Percentiles rank a stretch among this genome's conserved stretches.
These are phyloP conservation scores for Elongisporangium senticosum DNA, from an alignment of 352 stramenopile genomes.

Conservation along the genomic window DNA sequence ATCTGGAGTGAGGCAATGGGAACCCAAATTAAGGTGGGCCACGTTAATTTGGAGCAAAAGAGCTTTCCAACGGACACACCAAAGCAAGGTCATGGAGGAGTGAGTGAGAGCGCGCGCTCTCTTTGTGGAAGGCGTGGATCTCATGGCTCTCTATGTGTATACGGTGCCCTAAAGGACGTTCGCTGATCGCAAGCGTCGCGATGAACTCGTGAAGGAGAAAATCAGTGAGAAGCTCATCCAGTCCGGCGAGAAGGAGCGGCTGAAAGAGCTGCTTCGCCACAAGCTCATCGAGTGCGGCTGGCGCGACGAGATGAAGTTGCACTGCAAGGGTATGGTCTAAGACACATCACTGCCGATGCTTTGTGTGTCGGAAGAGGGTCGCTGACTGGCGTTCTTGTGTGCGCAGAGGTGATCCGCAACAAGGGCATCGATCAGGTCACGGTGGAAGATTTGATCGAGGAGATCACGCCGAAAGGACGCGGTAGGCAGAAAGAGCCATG, in stretches of 20 bases:
- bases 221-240: constrained; percentile 88
- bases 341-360: background rate
- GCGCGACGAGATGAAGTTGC: constrained; percentile 88
- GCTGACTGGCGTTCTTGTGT: background rate
- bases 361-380: background rate
- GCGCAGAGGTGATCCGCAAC: constrained; percentile 88
- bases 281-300: constrained; percentile 90
- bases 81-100: constrained; percentile 16
- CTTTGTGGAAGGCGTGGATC: background rate
- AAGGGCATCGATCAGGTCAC: constrained; percentile 94
- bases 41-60: background rate
- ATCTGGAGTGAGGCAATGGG: background rate
- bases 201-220: constrained; percentile 65
- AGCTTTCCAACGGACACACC: constrained; percentile 5
- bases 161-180: constrained; percentile 30
- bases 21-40: background rate
- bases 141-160: constrained; percentile 3
- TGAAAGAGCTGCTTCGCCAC: constrained; percentile 85
- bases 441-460: constrained; percentile 91
- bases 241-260: constrained; percentile 85
- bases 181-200: constrained; percentile 41
- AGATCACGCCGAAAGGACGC: constrained; percentile 88
- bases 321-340: constrained; percentile 68
- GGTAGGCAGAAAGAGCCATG: constrained; percentile 19
- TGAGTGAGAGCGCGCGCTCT: constrained; percentile 10